Base-by-base conservation (phyloP, 73 alveolate genomes). In the Tetrahymena thermophila region DNA sequence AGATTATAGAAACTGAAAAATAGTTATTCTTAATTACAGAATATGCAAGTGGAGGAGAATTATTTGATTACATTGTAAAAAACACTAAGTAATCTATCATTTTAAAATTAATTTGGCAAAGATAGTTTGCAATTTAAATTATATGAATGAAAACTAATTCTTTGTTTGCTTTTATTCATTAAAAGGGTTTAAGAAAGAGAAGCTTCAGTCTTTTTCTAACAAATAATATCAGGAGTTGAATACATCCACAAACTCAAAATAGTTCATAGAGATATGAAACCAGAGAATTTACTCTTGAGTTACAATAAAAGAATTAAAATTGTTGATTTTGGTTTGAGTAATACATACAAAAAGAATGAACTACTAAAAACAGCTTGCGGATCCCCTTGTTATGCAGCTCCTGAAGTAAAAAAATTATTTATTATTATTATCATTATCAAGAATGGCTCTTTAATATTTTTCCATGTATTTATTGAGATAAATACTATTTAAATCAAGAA, bases 371-470 rank as follows among this genome's bases (percentile, higher is more conserved):
- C 98, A 50, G 99, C 99, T 15, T 98, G 99, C 93, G 99, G 99
- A 23, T 97, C 99, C 13, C 99, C 99, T 9, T 98, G 99, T 56
- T 98, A 98, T 96, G 99, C 99, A 43, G 99, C 99, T 21, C 99
- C 99, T 14, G 99, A 98, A 40, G 89, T 71, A 71, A 71, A 28
- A 7, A 71, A 71, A 71, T 9, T 7, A 19, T 10, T 16, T 0
- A 50, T 50, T 50, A 19, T 5, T 50, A 5, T 19, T 11, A 50
- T 50, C 0, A 0, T 5, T 50, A 3, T 40, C 44, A 7, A 40
- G 0, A 4, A 9, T 9, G 10, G 10, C 0, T 9, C 11, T 6
- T 40, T 40, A 0, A 40, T 40, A 40, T 40, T 6, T 0, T 40
- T 4, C 44, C 44, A 40, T 40, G 44, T 40, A 7, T 7, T 9